Conservation (phyloP, 805 yeast genomes). For the Saccharomycopsis selenospora region DNA sequence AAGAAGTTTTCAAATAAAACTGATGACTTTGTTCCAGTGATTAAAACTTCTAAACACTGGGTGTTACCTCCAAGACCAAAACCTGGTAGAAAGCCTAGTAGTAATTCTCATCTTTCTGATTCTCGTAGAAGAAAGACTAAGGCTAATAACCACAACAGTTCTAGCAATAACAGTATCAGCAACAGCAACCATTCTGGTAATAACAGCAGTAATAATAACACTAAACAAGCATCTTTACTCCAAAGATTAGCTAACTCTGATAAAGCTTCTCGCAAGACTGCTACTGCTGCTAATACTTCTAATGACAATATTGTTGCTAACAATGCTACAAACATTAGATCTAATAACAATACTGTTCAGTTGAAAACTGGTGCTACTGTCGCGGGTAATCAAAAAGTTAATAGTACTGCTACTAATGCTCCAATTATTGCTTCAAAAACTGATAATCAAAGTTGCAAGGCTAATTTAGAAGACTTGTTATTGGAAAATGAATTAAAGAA, state of each 20-base stretch:
- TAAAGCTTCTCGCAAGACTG: not conserved
- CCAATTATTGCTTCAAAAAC: not conserved
- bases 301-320: constrained; percentile 1
- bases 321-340: too few relatives aligned
- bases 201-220: not conserved
- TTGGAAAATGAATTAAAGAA: constrained; percentile 35
- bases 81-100: constrained; percentile 38
- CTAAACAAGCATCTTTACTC: too few relatives aligned
- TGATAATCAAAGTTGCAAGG: not conserved
- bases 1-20: not conserved
- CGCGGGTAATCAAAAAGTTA: too few relatives aligned
- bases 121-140: constrained; percentile 8
- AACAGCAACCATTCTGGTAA: too few relatives aligned
- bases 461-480: not conserved
- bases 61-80: constrained; percentile 43
- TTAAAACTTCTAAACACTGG: constrained; percentile 42
- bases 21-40: constrained; percentile 9
- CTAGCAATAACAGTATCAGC: too few relatives aligned
- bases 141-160: not conserved
- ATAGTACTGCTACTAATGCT: not conserved
- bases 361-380: too few relatives aligned
- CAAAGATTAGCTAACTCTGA: not conserved
- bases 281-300: not conserved
- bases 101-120: not conserved
- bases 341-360: too few relatives aligned